Evolutionary conservation across 768 basidiomycete species (phyloP).

Genomic region (Naganishia randhawae): DNA sequence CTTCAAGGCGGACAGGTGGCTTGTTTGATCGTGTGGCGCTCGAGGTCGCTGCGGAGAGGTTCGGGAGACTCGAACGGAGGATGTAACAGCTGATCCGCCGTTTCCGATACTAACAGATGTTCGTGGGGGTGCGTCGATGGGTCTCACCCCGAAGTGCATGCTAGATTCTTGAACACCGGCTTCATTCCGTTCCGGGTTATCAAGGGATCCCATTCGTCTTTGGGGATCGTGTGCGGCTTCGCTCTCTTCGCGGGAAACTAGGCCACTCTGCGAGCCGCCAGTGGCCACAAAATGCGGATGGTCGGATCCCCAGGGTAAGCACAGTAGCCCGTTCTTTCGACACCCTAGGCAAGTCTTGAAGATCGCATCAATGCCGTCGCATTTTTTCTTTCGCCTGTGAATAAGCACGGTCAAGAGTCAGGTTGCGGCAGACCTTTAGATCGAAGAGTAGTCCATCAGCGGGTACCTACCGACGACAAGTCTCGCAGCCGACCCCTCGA

Average conservation of each 20-base stretch:
- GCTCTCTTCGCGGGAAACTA: neutral
- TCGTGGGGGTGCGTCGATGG: neutral
- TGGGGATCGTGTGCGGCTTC: neutral
- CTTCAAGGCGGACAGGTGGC: neutral
- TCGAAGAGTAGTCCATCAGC: no score
- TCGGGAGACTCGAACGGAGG: neutral
- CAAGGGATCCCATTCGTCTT: neutral
- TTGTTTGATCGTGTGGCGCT: neutral
- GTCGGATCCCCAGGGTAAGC: constrained; percentile 10
- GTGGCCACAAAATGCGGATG: neutral
- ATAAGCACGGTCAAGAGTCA: neutral
- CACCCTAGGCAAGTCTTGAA: constrained; percentile 21
- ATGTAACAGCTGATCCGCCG: neutral
- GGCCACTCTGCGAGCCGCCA: neutral
- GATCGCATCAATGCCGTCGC: constrained; percentile 12
- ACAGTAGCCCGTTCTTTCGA: constrained; percentile 11
- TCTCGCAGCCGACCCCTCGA: constrained; percentile 16
- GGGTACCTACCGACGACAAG: constrained; percentile 4
- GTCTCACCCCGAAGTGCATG: no score
- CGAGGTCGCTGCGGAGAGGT: neutral
- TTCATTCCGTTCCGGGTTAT: neutral
- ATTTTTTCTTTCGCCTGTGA: constrained; percentile 8
- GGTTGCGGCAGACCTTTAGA: neutral
- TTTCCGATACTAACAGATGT: neutral
- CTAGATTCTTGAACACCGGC: neutral